phyloP scores from a whole-genome alignment of 2,329 filamentous ascomycete species.

The Ciborinia camelliae region DNA sequence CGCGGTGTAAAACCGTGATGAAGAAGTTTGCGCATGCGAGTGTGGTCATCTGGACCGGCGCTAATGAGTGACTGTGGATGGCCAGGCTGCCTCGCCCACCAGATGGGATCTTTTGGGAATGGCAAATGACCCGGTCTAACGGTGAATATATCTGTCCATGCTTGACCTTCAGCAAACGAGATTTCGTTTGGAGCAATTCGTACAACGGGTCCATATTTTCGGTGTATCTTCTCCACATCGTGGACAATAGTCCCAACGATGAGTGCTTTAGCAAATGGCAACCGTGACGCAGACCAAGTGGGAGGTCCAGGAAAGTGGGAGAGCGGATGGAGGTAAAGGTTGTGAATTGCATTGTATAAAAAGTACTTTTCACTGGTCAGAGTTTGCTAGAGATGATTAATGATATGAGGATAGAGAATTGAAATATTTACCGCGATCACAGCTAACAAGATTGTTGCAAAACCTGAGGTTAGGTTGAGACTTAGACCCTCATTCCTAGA shows the following conservation, averaged over 20 bases:
- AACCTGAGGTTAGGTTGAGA: not conserved
- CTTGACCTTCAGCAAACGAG: conserved; percentile 35
- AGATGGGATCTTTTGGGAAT: not conserved
- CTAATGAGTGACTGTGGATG: not conserved
- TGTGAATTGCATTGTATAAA: not conserved
- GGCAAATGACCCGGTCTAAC: not conserved
- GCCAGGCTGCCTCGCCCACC: not conserved
- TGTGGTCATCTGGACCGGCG: conserved; percentile 22
- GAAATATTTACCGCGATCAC: not conserved
- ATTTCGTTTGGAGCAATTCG: conserved; percentile 48
- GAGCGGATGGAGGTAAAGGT: not conserved
- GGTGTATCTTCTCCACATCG: conserved; percentile 37
- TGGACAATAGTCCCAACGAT: not conserved
- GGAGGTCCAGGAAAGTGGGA: not conserved
- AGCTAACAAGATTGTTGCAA: not conserved
- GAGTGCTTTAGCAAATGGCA: not conserved
- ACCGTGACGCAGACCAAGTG: not conserved
- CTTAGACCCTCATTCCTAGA: not conserved
- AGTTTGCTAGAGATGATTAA: not conserved
- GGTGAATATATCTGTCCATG: not conserved
- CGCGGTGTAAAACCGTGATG: conserved; percentile 35
- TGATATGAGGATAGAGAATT: not conserved
- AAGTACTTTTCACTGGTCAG: conserved; percentile 3
- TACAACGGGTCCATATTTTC: conserved; percentile 45
- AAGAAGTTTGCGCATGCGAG: conserved; percentile 31